Conservation (phyloP, 208 protist species). For the Trypanosoma conorhini region DNA sequence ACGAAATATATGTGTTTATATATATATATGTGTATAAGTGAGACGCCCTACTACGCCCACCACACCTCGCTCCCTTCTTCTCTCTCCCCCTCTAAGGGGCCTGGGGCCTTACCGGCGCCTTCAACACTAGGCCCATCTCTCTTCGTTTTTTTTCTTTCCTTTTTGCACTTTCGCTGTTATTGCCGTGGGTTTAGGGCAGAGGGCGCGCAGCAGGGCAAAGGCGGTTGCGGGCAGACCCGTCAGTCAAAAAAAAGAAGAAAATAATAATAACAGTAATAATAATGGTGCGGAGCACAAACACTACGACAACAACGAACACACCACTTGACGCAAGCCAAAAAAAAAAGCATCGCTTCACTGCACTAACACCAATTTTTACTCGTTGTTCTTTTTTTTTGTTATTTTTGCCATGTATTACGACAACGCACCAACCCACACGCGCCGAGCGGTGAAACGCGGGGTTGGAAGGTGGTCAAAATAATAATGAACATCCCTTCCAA, state of each 20-base stretch:
- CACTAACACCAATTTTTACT: background rate
- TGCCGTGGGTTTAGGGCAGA: no score
- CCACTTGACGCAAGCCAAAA: background rate
- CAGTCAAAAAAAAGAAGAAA: background rate
- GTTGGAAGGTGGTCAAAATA: background rate
- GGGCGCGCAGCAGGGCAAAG: no score
- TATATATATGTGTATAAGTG: background rate
- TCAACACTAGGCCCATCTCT: no score
- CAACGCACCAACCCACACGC: background rate
- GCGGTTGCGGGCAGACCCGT: no score
- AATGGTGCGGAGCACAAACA: background rate
- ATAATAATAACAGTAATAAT: background rate
- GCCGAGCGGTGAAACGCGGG: background rate
- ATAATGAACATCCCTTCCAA: constrained; percentile 3
- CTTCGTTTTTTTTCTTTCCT: no score
- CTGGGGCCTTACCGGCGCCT: no score
- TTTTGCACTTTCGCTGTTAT: no score
- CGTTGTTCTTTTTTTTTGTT: background rate
- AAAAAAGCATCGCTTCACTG: constrained; percentile 21
- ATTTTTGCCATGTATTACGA: background rate
- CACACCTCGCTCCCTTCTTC: no score
- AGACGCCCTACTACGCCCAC: no score
- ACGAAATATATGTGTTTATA: background rate
- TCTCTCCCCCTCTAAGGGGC: no score
- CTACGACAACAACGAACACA: background rate